Evolutionary conservation across 163 green algal genomes (phyloP).

Genomic region (Chlamydomonas reinhardtii): DNA sequence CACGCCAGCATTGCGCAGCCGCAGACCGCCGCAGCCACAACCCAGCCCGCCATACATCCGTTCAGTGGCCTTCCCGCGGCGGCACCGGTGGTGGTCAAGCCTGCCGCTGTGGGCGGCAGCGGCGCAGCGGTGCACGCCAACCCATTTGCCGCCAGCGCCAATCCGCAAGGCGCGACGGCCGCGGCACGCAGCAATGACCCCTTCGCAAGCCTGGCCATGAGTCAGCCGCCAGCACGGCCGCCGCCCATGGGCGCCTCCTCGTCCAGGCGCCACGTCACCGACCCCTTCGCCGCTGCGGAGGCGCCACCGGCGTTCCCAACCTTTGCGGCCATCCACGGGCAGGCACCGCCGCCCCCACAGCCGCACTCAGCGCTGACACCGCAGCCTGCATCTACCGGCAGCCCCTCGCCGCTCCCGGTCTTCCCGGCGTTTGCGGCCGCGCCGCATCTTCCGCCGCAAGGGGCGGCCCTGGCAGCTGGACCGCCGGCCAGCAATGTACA

Average conservation of each 20-base stretch:
- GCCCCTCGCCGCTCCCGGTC: not conserved
- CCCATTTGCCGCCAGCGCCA: conserved; percentile 12
- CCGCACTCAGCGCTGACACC: not conserved
- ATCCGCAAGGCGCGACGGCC: not conserved
- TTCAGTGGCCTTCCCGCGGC: not conserved
- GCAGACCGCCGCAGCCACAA: too few species aligned
- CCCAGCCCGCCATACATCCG: not conserved
- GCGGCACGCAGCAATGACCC: conserved; percentile 19
- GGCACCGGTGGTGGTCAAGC: too few species aligned
- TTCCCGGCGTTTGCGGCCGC: not conserved
- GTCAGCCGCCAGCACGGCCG: not conserved
- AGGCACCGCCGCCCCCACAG: not conserved
- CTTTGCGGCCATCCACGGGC: conserved; percentile 7
- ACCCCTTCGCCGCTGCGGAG: not conserved
- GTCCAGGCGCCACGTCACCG: not conserved
- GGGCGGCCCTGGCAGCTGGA: too few species aligned
- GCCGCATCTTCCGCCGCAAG: too few species aligned
- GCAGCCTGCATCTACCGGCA: not conserved
- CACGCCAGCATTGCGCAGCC: too few species aligned
- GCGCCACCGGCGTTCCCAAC: not conserved
- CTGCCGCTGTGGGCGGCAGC: not conserved
- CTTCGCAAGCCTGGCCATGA: conserved; percentile 25
- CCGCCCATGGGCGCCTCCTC: conserved; percentile 8
- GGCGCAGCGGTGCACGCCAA: not conserved
- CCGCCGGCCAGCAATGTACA: too few species aligned